phyloP scores from a whole-genome alignment of 345 rosid genomes.

The Salix viminalis region DNA sequence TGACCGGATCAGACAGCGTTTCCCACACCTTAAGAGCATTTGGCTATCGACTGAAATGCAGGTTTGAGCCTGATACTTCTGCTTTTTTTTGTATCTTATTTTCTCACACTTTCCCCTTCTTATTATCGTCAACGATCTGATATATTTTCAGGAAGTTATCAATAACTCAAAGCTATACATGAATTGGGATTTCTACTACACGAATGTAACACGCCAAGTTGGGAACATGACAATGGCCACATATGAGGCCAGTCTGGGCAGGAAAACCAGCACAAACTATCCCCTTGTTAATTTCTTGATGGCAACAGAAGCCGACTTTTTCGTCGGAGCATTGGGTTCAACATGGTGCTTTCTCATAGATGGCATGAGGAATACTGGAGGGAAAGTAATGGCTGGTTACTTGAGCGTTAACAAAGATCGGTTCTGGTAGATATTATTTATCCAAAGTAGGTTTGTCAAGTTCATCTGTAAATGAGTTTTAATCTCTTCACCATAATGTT shows the following conservation, averaged over 20 bases:
- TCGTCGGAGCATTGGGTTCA: slow-evolving; percentile 89
- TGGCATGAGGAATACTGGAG: slow-evolving; percentile 95
- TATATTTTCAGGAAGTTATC: slow-evolving; percentile 49
- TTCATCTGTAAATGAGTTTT: not conserved
- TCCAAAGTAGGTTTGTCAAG: not conserved
- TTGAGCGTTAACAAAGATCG: slow-evolving; percentile 88
- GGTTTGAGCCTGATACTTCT: slow-evolving; percentile 22
- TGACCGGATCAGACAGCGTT: slow-evolving; percentile 46
- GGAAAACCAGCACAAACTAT: slow-evolving; percentile 87
- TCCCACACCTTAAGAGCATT: slow-evolving; percentile 62
- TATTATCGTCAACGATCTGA: not conserved
- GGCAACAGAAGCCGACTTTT: slow-evolving; percentile 85
- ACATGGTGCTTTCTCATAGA: slow-evolving; percentile 97
- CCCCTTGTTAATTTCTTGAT: slow-evolving; percentile 91
- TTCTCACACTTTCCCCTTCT: not conserved
- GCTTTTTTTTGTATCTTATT: not conserved
- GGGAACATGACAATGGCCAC: slow-evolving; percentile 74
- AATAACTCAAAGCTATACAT: slow-evolving; percentile 46
- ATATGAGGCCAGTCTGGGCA: slow-evolving; percentile 86
- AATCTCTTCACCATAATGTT: not conserved
- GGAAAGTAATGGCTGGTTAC: slow-evolving; percentile 92
- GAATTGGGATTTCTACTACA: slow-evolving; percentile 77
- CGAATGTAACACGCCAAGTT: slow-evolving; percentile 67
- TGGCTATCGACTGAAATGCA: slow-evolving; percentile 98
- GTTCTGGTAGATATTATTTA: slow-evolving; percentile 56